Evolutionary conservation across 495 filamentous ascomycete genomes (phyloP).

Genomic region (Parathielavia hyrcaniae): DNA sequence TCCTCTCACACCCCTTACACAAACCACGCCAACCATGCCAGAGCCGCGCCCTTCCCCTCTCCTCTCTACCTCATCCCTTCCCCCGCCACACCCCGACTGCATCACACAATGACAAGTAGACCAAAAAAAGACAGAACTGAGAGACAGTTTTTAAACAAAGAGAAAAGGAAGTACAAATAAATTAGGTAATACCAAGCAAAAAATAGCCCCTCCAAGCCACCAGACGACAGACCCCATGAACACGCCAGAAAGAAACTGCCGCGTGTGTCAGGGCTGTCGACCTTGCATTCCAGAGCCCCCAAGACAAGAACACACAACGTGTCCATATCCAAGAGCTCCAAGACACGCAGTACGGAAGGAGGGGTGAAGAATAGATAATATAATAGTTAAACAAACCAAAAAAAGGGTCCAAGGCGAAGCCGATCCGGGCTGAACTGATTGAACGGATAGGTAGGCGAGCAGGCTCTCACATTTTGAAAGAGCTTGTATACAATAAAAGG

Average conservation of each 20-base stretch:
- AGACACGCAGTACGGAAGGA: too few relatives aligned
- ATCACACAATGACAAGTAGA: not conserved
- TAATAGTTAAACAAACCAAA: too few relatives aligned
- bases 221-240: not conserved
- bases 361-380: too few relatives aligned
- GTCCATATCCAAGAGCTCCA: too few relatives aligned
- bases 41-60: not conserved
- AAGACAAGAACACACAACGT: too few relatives aligned
- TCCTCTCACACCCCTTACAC: not conserved
- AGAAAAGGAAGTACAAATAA: not conserved
- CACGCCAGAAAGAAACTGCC: constrained; percentile 13
- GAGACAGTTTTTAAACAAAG: not conserved
- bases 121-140: not conserved
- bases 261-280: not conserved
- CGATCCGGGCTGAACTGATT: too few relatives aligned
- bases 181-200: constrained; percentile 9
- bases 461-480: not conserved
- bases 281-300: too few relatives aligned
- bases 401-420: too few relatives aligned
- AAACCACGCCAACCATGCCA: not conserved
- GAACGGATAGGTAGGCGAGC: too few relatives aligned
- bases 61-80: not conserved
- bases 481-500: not conserved
- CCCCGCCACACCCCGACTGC: not conserved
- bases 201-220: not conserved